Base-by-base conservation (phyloP, 495 filamentous ascomycete species). In the Aspergillus sclerotiicarbonarius region DNA sequence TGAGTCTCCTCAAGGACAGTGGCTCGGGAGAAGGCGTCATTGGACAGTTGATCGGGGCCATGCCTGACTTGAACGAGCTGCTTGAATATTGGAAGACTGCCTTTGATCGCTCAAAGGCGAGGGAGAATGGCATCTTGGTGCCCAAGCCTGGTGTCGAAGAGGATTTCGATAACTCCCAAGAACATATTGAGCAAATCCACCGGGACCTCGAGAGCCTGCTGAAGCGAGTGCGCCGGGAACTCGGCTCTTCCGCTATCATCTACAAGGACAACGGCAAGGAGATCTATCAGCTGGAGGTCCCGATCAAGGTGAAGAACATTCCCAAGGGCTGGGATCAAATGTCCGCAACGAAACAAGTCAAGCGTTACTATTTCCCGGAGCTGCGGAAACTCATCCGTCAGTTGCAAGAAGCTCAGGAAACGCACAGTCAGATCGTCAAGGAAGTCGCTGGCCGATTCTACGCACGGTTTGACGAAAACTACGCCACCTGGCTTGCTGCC, bases 231-330 rank as follows among this genome's bases (percentile, higher is more conserved):
- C 85, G 88, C 54, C 79, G 82, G 25, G 82, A 90, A 19, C 71
- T 96, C 8, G 79, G 79, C 0, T 87, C 82, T 8, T 80, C 70
- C 33, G 85, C 90, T 2, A 87, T 98, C 62, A 85, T 82, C 58
- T 99, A 88, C 74, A 85, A 85, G 29, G 90, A 98, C 67, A 90
- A 91, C 33, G 95, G 95, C 25, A 99, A 98, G 71, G 95, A 99
- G 66, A 89, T 97, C 49, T 99, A 96, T 68, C 91, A 97, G 70
- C 82, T 99, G 3, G 95, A 99, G 69, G 88, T 90, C 0, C 95
- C 95, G 0, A 84, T 88, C 62, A 87, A 91, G 44, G 80, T 92
- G 67, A 96, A 92, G 68, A 76, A 76, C 30, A 82, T 99, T 7
- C 94, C 95, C 0, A 87, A 89, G 62, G 76, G 74, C 60, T 99